Evolutionary conservation across 257 asterid genomes (phyloP).

Genomic region (Eustoma russellianum): DNA sequence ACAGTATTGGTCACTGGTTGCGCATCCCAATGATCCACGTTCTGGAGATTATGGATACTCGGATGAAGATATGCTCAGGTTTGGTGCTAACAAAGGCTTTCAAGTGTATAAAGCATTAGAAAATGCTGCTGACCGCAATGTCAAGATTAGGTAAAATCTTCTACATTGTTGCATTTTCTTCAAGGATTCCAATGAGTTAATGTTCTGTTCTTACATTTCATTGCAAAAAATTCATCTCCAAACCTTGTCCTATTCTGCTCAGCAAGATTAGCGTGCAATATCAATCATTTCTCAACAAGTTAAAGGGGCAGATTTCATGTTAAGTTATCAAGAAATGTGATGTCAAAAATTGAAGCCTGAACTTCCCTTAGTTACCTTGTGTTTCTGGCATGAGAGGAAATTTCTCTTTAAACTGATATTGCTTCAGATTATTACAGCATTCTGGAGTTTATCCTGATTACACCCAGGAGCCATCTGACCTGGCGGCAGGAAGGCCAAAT

Average conservation of each 20-base stretch:
- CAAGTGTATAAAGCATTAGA: constrained; percentile 48
- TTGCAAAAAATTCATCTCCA: background rate
- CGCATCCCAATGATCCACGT: constrained; percentile 59
- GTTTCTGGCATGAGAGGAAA: background rate
- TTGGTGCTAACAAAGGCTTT: constrained; percentile 64
- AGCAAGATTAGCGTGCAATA: too few relatives aligned
- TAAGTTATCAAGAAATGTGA: too few relatives aligned
- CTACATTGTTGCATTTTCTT: background rate
- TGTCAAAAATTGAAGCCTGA: too few relatives aligned
- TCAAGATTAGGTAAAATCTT: constrained; percentile 44
- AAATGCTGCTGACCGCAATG: constrained; percentile 57
- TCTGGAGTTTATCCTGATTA: constrained; percentile 83
- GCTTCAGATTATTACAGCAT: constrained; percentile 70
- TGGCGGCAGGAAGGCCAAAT: constrained; percentile 66
- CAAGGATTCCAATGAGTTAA: background rate
- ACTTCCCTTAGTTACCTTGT: too few relatives aligned
- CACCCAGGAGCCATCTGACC: constrained; percentile 55
- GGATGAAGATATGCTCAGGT: constrained; percentile 51
- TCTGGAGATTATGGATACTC: constrained; percentile 83
- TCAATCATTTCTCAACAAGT: too few relatives aligned
- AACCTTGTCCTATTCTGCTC: background rate
- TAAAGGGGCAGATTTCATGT: too few relatives aligned
- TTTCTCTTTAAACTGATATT: constrained; percentile 14
- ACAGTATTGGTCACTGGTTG: constrained; percentile 73
- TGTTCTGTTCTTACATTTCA: background rate